These are phyloP conservation scores for Rhodomyrtus psidioides DNA, from an alignment of 441 rosid species.

Conservation along the genomic window DNA sequence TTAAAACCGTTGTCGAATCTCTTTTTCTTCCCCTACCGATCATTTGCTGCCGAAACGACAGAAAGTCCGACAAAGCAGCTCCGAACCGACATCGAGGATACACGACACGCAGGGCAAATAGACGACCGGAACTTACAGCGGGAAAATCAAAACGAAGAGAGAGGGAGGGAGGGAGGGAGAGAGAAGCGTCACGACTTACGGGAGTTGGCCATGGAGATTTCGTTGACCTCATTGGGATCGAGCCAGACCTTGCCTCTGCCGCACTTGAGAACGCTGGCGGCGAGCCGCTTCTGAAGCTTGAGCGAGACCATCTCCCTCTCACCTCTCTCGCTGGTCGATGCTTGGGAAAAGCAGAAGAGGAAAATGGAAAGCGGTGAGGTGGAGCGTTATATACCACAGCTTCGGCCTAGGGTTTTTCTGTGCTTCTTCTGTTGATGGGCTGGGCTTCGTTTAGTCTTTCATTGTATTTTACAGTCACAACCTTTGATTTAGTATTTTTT, in stretches of 20 bases:
- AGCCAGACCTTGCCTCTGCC: slow-evolving; percentile 77
- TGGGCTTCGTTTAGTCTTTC: slow-evolving; percentile 9
- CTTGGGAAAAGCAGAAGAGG: not conserved
- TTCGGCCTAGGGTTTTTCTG: not conserved
- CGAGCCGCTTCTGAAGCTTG: slow-evolving; percentile 71
- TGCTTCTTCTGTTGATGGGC: not conserved
- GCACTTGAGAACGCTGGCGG: slow-evolving; percentile 65
- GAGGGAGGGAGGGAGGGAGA: not conserved
- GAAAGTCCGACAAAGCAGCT: not conserved
- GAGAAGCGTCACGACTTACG: slow-evolving; percentile 27
- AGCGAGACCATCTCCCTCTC: slow-evolving; percentile 56
- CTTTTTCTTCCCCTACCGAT: not conserved
- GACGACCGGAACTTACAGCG: not conserved
- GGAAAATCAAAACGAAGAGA: not conserved
- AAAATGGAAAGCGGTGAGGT: not conserved
- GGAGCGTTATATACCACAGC: not conserved
- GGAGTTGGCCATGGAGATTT: slow-evolving; percentile 87
- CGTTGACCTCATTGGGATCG: slow-evolving; percentile 67
- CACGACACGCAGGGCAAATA: not conserved
- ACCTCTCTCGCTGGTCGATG: not conserved
- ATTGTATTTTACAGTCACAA: not conserved
- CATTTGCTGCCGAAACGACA: not conserved
- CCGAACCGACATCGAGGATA: not conserved
- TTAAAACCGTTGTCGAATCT: not conserved
- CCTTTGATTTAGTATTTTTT: not conserved